These are phyloP conservation scores for Rhodocollybia butyracea DNA, from an alignment of 768 basidiomycete species.

Conservation along the genomic window DNA sequence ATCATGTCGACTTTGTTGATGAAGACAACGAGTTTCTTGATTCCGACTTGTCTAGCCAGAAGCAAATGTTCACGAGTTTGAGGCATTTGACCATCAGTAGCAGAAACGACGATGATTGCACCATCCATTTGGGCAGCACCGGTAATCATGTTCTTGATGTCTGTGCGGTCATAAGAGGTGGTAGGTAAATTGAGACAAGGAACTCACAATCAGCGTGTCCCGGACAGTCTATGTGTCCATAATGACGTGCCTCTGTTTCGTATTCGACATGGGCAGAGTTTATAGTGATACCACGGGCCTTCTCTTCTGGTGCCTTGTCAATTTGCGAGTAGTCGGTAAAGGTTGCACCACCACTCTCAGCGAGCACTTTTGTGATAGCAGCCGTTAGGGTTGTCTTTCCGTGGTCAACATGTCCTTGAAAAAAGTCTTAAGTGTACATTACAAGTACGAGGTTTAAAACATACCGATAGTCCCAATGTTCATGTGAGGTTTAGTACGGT, in stretches of 20 bases:
- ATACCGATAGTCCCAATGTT: conserved; percentile 92
- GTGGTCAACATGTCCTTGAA: conserved; percentile 88
- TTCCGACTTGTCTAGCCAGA: conserved; percentile 95
- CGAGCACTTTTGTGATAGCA: conserved; percentile 91
- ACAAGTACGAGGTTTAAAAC: conserved; percentile 20
- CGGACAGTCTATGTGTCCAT: conserved; percentile 98
- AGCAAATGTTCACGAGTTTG: conserved; percentile 98
- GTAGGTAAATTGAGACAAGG: conserved; percentile 8
- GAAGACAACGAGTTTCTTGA: conserved; percentile 96
- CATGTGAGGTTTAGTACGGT: conserved; percentile 85
- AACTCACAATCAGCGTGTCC: conserved; percentile 90
- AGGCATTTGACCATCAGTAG: conserved; percentile 99
- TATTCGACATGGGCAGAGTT: conserved; percentile 99
- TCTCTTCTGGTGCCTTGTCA: conserved; percentile 99
- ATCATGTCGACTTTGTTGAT: conserved; percentile 99
- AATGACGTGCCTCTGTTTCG: conserved; percentile 86
- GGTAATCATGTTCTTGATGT: conserved; percentile 99
- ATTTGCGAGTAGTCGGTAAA: conserved; percentile 98
- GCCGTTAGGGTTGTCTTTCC: conserved; percentile 98
- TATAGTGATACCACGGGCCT: conserved; percentile 99
- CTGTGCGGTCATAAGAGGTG: conserved; percentile 32
- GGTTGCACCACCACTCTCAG: conserved; percentile 69
- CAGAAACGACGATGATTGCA: conserved; percentile 94
- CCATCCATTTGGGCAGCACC: conserved; percentile 98
- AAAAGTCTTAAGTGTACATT: not conserved